Conservation (phyloP, 495 filamentous ascomycete species). For the Lophium mytilinum region DNA sequence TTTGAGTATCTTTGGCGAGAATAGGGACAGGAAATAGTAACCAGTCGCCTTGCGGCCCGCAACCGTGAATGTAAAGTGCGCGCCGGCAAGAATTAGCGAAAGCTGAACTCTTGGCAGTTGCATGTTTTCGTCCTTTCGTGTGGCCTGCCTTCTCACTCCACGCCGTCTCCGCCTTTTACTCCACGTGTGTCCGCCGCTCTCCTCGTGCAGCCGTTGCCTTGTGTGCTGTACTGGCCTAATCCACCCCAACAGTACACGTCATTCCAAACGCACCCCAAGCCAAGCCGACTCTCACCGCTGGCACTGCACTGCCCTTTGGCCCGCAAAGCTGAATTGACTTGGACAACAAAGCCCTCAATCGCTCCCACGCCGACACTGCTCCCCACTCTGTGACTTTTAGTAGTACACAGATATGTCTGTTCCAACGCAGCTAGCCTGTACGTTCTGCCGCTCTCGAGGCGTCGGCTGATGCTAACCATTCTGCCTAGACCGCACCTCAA, state of each 20-base stretch:
- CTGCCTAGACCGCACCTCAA: constrained; percentile 72
- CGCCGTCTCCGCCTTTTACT: background rate
- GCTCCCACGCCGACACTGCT: background rate
- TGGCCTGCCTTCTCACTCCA: background rate
- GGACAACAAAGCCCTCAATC: background rate
- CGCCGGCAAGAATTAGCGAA: background rate
- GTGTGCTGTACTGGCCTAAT: constrained; percentile 3
- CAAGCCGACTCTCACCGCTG: background rate
- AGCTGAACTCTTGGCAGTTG: background rate
- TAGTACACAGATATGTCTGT: constrained; percentile 66
- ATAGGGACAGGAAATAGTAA: background rate
- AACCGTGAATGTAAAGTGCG: background rate
- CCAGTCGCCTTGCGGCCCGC: background rate
- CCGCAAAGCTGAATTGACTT: background rate
- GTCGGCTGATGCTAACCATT: constrained; percentile 4
- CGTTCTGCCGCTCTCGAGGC: background rate
- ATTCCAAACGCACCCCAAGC: background rate
- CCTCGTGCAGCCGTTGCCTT: background rate
- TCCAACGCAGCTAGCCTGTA: constrained; percentile 84
- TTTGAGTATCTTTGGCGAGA: background rate
- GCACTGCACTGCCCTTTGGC: background rate
- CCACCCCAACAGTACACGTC: background rate
- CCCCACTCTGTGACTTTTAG: constrained; percentile 59
- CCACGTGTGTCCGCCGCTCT: constrained; percentile 1
- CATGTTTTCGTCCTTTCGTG: background rate